Percentiles rank a stretch among this genome's conserved stretches.
Evolutionary conservation across 1,139 yeast genomes (phyloP).

Genomic region (Yamadazyma jaroonii): DNA sequence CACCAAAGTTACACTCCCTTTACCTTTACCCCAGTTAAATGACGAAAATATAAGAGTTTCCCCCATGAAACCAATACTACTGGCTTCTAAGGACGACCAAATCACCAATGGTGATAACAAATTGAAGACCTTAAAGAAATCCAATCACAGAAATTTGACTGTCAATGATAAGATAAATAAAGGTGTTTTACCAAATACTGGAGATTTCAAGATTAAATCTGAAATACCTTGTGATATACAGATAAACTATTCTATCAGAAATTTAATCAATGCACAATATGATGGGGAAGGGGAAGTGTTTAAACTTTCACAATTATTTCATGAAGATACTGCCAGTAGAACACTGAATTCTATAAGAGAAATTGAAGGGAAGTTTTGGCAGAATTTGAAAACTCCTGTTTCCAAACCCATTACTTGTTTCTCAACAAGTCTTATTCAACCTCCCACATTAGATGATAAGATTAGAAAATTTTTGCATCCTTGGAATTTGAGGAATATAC

Average conservation of each 20-base stretch:
- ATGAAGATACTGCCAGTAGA: neutral
- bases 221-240: constrained; percentile 1
- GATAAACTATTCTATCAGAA: constrained; percentile 5
- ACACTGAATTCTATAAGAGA: neutral
- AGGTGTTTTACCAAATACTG: constrained; percentile 44
- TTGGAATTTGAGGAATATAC: constrained; percentile 72
- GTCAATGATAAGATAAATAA: constrained; percentile 43
- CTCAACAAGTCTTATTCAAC: neutral
- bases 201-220: neutral
- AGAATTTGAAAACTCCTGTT: neutral
- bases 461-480: constrained; percentile 34
- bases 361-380: neutral
- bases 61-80: no score
- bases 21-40: neutral
- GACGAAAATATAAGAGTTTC: neutral
- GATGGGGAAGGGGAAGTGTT: constrained; percentile 1
- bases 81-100: neutral
- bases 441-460: neutral
- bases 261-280: constrained; percentile 2
- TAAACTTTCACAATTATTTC: neutral
- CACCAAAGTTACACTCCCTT: constrained; percentile 48
- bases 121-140: no score
- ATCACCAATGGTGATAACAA: neutral
- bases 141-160: constrained; percentile 26
- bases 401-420: neutral